These are phyloP conservation scores for Garcia nutans DNA, from an alignment of 345 rosid species.

Conservation along the genomic window DNA sequence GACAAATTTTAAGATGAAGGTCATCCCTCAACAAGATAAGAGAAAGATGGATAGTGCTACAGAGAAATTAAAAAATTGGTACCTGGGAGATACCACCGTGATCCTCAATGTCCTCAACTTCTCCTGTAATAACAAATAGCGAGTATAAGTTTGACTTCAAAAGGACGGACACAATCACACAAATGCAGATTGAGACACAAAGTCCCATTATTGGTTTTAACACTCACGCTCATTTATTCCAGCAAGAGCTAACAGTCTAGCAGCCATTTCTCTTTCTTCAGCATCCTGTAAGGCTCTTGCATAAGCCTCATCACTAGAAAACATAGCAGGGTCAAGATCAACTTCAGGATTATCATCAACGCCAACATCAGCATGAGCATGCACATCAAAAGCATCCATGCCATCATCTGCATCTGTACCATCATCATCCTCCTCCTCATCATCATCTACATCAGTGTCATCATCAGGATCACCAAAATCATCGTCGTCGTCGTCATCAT, in stretches of 20 bases:
- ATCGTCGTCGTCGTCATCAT: slow-evolving; percentile 57
- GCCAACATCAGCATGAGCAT: slow-evolving; percentile 45
- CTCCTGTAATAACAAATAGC: slow-evolving; percentile 47
- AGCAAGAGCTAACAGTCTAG: slow-evolving; percentile 71
- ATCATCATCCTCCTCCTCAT: slow-evolving; percentile 31
- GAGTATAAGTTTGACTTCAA: background rate
- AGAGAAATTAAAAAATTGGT: background rate
- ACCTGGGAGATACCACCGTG: slow-evolving; percentile 65
- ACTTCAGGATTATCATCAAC: slow-evolving; percentile 34
- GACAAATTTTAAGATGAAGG: background rate
- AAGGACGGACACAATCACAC: background rate
- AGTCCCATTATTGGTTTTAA: background rate
- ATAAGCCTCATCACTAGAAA: slow-evolving; percentile 80
- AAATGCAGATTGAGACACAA: background rate
- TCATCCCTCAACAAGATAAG: background rate
- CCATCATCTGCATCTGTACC: slow-evolving; percentile 41
- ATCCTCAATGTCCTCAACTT: slow-evolving; percentile 51
- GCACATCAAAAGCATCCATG: slow-evolving; percentile 59
- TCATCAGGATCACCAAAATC: slow-evolving; percentile 59
- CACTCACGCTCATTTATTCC: slow-evolving; percentile 61
- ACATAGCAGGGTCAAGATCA: slow-evolving; percentile 50
- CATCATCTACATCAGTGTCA: slow-evolving; percentile 35
- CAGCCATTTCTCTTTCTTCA: slow-evolving; percentile 85
- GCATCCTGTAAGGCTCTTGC: slow-evolving; percentile 94
- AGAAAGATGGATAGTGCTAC: background rate